Evolutionary conservation across 306 rosid species (phyloP).

Genomic region (Quercus robur): DNA sequence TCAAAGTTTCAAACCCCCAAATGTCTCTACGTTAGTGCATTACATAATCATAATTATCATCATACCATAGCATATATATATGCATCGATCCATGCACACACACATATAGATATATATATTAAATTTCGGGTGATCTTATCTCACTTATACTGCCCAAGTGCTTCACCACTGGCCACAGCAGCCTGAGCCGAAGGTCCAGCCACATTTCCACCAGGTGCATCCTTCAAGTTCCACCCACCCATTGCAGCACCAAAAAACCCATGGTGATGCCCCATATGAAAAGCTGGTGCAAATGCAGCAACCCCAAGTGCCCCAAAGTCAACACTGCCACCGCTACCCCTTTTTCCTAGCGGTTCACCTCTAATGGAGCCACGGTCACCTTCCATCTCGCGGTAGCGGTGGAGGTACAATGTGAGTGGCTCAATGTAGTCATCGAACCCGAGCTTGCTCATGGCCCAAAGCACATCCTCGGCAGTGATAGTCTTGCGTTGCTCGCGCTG

Average conservation of each 20-base stretch:
- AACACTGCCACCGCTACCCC: conserved; percentile 3
- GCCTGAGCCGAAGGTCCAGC: conserved; percentile 15
- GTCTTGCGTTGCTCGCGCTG: conserved; percentile 87
- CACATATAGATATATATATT: too few relatives aligned
- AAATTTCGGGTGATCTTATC: not conserved
- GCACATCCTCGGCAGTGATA: conserved; percentile 80
- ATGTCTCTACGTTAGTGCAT: too few relatives aligned
- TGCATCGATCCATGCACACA: too few relatives aligned
- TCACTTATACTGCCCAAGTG: conserved; percentile 29
- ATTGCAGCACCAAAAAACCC: conserved; percentile 30
- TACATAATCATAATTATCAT: too few relatives aligned
- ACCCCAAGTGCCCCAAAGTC: conserved; percentile 11
- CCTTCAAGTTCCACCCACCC: conserved; percentile 28
- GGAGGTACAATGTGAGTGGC: conserved; percentile 63
- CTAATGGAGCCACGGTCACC: conserved; percentile 63
- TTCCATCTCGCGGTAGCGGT: conserved; percentile 72
- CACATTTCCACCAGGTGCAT: conserved; percentile 1
- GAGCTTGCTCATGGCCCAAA: conserved; percentile 87
- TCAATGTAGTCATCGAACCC: conserved; percentile 91
- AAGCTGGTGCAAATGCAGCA: conserved; percentile 34
- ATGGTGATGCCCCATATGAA: conserved; percentile 38
- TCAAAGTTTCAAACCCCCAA: too few relatives aligned
- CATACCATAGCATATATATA: too few relatives aligned
- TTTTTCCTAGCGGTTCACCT: conserved; percentile 44
- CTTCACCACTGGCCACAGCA: conserved; percentile 21